A percentile compares a stretch with the other conserved stretches of the same genome.
Conservation (phyloP, 169 alveolate species). For the Cryptosporidium felis region DNA sequence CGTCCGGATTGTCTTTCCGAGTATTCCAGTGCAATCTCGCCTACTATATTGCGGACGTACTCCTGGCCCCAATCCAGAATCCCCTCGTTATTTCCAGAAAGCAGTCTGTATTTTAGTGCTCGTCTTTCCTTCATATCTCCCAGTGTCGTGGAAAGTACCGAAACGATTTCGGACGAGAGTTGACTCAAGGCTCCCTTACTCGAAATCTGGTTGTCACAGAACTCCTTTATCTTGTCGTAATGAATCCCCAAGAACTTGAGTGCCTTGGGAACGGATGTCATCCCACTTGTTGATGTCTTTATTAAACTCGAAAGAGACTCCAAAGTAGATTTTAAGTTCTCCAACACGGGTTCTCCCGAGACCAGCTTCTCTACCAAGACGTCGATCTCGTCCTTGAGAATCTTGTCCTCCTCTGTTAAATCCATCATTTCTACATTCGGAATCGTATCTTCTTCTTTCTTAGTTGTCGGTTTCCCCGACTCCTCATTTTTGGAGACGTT, state of each 20-base stretch:
- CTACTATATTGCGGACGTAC: conserved; percentile 73
- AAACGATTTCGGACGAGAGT: conserved; percentile 72
- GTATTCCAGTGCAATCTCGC: conserved; percentile 75
- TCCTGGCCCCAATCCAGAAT: conserved; percentile 78
- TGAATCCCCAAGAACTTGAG: conserved; percentile 82
- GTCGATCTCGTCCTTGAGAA: conserved; percentile 47
- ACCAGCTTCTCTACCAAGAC: conserved; percentile 5
- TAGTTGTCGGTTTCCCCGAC: not conserved
- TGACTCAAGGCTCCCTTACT: not conserved
- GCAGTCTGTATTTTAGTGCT: conserved; percentile 59
- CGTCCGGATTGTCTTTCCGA: conserved; percentile 70
- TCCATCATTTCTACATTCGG: conserved; percentile 45
- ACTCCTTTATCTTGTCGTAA: conserved; percentile 75
- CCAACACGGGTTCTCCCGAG: not conserved
- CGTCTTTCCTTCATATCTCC: conserved; percentile 73
- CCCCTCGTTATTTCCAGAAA: conserved; percentile 70
- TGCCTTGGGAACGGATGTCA: conserved; percentile 87
- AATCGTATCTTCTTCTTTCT: not conserved
- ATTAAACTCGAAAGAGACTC: conserved; percentile 44
- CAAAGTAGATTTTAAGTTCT: conserved; percentile 7
- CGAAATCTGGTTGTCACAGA: conserved; percentile 73
- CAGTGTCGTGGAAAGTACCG: conserved; percentile 72
- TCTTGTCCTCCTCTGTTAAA: conserved; percentile 53
- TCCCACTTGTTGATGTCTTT: conserved; percentile 82
- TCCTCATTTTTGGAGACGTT: conserved; percentile 21